phyloP scores from a whole-genome alignment of 495 filamentous ascomycete genomes.

The Immersiella caudata region DNA sequence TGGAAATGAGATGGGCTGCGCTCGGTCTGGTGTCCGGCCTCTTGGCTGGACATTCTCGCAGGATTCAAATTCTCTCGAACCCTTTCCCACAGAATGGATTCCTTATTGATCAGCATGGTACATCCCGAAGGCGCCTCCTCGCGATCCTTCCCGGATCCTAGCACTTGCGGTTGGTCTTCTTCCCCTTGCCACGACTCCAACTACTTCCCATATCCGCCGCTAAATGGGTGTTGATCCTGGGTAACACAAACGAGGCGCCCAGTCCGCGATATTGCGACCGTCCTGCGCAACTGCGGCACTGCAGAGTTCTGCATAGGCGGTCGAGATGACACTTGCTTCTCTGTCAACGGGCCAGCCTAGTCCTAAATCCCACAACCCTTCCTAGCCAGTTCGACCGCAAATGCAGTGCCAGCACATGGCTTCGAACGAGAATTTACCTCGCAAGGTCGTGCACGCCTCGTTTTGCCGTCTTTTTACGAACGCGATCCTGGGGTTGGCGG shows the following conservation, averaged over 20 bases:
- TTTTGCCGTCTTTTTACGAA: not conserved
- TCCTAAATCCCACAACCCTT: not conserved
- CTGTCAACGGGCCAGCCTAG: not conserved
- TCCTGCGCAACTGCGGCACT: not conserved
- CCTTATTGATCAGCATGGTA: not conserved
- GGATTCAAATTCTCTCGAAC: not conserved
- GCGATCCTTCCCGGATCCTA: slow-evolving; percentile 2
- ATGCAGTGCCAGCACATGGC: not conserved
- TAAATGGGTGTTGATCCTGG: not conserved
- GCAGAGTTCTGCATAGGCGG: not conserved
- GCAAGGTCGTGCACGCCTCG: not conserved
- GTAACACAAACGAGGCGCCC: not conserved
- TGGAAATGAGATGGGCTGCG: too few species aligned
- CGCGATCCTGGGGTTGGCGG: not conserved
- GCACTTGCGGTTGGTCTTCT: not conserved
- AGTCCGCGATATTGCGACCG: not conserved
- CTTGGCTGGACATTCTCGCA: not conserved
- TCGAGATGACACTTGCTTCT: not conserved
- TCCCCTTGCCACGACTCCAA: not conserved
- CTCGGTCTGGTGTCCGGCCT: too few species aligned
- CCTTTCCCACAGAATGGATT: not conserved
- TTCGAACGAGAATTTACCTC: not conserved
- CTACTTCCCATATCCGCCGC: not conserved
- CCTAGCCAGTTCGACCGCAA: not conserved
- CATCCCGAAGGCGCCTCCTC: not conserved